Conservation (phyloP, 2,329 filamentous ascomycete genomes). For the Cadophora gregata region DNA sequence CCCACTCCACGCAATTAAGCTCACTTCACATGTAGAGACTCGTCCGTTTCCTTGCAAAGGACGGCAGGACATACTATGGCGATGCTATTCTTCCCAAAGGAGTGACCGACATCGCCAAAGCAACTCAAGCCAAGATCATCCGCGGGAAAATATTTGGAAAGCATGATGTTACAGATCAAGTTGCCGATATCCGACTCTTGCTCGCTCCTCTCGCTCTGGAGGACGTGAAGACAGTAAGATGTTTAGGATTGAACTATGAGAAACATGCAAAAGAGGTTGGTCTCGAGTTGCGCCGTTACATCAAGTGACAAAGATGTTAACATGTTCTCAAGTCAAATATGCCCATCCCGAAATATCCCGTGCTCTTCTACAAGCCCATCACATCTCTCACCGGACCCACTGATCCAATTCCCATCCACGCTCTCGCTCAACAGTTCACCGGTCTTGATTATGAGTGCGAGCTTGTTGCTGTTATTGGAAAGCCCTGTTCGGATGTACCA, state of each 20-base stretch:
- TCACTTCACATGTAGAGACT: slow-evolving; percentile 59
- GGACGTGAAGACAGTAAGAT: slow-evolving; percentile 70
- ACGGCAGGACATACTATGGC: slow-evolving; percentile 74
- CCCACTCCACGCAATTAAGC: not conserved
- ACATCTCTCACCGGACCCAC: slow-evolving; percentile 69
- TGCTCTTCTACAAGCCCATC: slow-evolving; percentile 76
- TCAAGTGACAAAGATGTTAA: slow-evolving; percentile 2
- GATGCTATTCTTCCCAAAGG: slow-evolving; percentile 72
- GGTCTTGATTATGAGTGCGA: slow-evolving; percentile 83
- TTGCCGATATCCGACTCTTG: slow-evolving; percentile 61
- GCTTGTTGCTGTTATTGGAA: slow-evolving; percentile 75
- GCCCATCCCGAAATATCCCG: slow-evolving; percentile 72
- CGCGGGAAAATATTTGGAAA: slow-evolving; percentile 69
- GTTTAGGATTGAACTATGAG: slow-evolving; percentile 74
- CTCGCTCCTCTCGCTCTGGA: slow-evolving; percentile 67
- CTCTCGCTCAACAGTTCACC: slow-evolving; percentile 67
- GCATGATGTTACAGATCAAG: slow-evolving; percentile 66
- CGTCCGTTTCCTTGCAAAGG: slow-evolving; percentile 73
- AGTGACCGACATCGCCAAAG: slow-evolving; percentile 64
- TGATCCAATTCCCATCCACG: slow-evolving; percentile 70
- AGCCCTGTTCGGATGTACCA: slow-evolving; percentile 67
- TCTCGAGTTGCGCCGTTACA: not conserved
- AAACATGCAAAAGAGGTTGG: slow-evolving; percentile 71
- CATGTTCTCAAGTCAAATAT: slow-evolving; percentile 59
- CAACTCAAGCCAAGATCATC: slow-evolving; percentile 66